Base-by-base conservation (phyloP, 2,329 filamentous ascomycete species). In the Aspergillus amoenus region DNA sequence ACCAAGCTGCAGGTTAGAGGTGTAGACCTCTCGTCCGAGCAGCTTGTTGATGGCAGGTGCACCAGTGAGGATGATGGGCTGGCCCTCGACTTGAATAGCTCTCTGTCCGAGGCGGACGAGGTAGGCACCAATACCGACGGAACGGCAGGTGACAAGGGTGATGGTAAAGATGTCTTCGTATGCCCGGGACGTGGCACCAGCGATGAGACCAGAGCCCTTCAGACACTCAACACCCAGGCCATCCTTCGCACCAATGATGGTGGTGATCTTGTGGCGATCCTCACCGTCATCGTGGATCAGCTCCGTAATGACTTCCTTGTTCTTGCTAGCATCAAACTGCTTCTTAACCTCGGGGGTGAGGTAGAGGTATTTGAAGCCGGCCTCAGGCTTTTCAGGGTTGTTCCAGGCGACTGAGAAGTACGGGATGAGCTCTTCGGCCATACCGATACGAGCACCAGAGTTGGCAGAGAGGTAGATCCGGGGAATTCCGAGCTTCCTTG, bases 131-230 rank as follows among this genome's bases (percentile, higher is more conserved):
- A 99, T 99, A 88, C 94, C 94, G 73, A 99, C 94, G 67, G 94
- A 99, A 72, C 94, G 89, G 79, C 94, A 99, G 61, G 94, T 99
- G 61, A 99, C 94, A 65, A 99, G 83, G 18, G 94, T 99, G 70
- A 97, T 88, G 57, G 94, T 99, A 81, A 99, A 99, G 75, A 99
- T 97, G 74, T 99, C 94, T 71, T 97, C 93, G 79, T 99, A 99
- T 42, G 94, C 94, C 73, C 90, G 88, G 73, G 93, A 96, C 37
- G 94, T 99, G 69, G 93, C 93, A 82, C 94, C 94, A 60, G 94
- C 94, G 79, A 99, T 99, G 66, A 99, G 85, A 86, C 94, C 94
- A 66, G 94, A 99, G 61, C 94, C 94, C 75, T 92, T 89, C 76
- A 99, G 80, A 79, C 93, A 99, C 80, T 99, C 94, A 60, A 99